Evolutionary conservation across 148 eudicot species (phyloP).

Genomic region (Talinum fruticosum): DNA sequence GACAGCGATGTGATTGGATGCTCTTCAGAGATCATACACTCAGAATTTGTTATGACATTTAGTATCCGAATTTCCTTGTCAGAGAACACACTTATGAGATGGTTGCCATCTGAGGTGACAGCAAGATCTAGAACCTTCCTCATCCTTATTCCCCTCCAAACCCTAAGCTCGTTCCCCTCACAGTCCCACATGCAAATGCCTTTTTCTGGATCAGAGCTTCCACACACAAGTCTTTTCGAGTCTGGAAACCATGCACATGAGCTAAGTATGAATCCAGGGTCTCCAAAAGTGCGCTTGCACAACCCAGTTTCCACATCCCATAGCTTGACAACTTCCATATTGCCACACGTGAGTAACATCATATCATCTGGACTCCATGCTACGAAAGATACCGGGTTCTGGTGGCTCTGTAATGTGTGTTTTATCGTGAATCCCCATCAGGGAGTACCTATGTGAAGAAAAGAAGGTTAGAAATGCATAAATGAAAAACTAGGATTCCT

Average conservation of each 20-base stretch:
- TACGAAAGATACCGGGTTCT: slow-evolving; percentile 75
- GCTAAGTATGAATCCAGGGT: slow-evolving; percentile 58
- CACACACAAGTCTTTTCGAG: slow-evolving; percentile 77
- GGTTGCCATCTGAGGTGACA: slow-evolving; percentile 75
- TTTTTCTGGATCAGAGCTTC: slow-evolving; percentile 77
- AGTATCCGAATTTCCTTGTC: slow-evolving; percentile 74
- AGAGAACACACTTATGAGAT: slow-evolving; percentile 64
- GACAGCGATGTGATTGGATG: slow-evolving; percentile 77
- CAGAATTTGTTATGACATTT: slow-evolving; percentile 54
- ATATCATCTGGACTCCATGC: slow-evolving; percentile 95
- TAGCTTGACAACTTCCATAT: slow-evolving; percentile 70
- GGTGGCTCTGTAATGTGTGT: slow-evolving; percentile 66
- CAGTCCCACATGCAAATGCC: slow-evolving; percentile 91
- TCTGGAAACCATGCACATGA: slow-evolving; percentile 99
- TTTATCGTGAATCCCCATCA: slow-evolving; percentile 47
- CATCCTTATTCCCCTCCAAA: slow-evolving; percentile 91
- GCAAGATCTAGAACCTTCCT: slow-evolving; percentile 85
- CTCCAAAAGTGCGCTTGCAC: slow-evolving; percentile 76
- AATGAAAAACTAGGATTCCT: background rate
- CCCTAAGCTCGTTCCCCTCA: slow-evolving; percentile 82
- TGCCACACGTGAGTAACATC: slow-evolving; percentile 89
- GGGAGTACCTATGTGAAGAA: slow-evolving; percentile 54
- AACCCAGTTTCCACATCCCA: slow-evolving; percentile 93
- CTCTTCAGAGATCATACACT: slow-evolving; percentile 70
- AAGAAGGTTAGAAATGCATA: slow-evolving; percentile 5